Base-by-base conservation (phyloP, 208 protist genomes). In the Paratrypanosoma confusum region DNA sequence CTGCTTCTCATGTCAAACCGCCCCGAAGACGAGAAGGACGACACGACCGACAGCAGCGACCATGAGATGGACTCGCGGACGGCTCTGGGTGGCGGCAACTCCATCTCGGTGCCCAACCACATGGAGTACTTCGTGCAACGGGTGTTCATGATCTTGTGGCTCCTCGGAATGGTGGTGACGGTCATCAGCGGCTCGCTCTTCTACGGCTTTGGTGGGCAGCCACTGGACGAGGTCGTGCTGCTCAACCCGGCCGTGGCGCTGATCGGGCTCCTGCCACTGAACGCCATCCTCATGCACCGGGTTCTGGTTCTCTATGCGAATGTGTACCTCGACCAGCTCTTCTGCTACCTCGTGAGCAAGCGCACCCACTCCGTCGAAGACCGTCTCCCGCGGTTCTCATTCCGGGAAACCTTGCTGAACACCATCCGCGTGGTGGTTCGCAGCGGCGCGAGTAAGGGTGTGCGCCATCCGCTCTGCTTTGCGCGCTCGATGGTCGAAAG, bases 81-180 rank as follows among this genome's bases (percentile, higher is more conserved):
- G 5, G 65, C 73, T 20, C 42, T 71, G 1, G 71, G 62, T 25
- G 65, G 71, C 13, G 69, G 73, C 40, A 79, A 86, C 61, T 75
- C 67, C 34, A 81, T 70, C 31, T 86, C 79, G 21, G 76, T 88
- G 10, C 69, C 78, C 14, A 63, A 85, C 20, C 74, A 84, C 49
- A 89, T 89, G 75, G 83, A 87, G 50, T 83, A 74, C 54, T 78
- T 87, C 40, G 67, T 84, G 3, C 69, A 82, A 38, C 83, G 79
- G 26, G 62, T 87, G 33, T 71, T 84, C 36, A 35, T 88, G 13
- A 55, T 92, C 1, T 5, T 70, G 5, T 92, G 83, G 83, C 43
- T 68, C 14, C 6, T 74, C 1, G 72, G 68, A 10, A 73, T 88
- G 50, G 25, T 75, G 24, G 26, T 79, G 13, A 61, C 64, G 8